A percentile compares a stretch with the other conserved stretches of the same genome.
These are phyloP conservation scores for Mortierella sp. DNA, from an alignment of 371 early-diverging fungal genomes.

Conservation along the genomic window DNA sequence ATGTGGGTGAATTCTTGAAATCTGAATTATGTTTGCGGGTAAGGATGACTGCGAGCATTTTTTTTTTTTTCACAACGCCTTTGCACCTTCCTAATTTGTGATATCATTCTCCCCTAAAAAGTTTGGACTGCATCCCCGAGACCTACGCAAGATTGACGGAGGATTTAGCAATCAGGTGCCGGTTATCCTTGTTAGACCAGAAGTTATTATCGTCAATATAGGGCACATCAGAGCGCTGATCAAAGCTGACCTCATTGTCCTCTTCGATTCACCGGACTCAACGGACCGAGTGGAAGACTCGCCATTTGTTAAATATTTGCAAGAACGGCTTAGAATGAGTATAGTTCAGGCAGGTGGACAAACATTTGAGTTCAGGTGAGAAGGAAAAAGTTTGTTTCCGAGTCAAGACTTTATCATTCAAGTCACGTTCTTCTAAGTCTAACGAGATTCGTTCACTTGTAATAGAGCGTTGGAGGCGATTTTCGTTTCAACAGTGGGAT, in stretches of 20 bases:
- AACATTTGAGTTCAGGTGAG: conserved; percentile 81
- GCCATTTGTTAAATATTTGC: conserved; percentile 84
- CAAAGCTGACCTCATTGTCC: conserved; percentile 82
- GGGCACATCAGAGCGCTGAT: conserved; percentile 85
- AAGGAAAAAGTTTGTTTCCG: background rate
- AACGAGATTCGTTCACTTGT: background rate
- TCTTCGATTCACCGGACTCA: conserved; percentile 81
- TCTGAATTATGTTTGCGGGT: conserved; percentile 74
- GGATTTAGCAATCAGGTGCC: conserved; percentile 85
- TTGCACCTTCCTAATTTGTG: background rate
- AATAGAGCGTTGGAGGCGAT: conserved; percentile 86
- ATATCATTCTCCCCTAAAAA: conserved; percentile 15
- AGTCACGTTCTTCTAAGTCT: background rate
- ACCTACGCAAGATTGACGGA: conserved; percentile 85
- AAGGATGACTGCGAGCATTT: background rate
- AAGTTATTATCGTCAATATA: conserved; percentile 87
- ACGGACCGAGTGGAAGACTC: conserved; percentile 78
- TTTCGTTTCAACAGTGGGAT: conserved; percentile 76
- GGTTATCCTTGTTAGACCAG: conserved; percentile 86
- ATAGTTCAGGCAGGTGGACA: conserved; percentile 63
- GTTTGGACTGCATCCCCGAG: conserved; percentile 81
- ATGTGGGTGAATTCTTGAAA: conserved; percentile 81
- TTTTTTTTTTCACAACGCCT: background rate
- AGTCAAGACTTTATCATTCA: background rate
- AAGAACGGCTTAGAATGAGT: conserved; percentile 73